Base-by-base conservation (phyloP, 1,284 basidiomycete species). In the Blastosporella zonata region DNA sequence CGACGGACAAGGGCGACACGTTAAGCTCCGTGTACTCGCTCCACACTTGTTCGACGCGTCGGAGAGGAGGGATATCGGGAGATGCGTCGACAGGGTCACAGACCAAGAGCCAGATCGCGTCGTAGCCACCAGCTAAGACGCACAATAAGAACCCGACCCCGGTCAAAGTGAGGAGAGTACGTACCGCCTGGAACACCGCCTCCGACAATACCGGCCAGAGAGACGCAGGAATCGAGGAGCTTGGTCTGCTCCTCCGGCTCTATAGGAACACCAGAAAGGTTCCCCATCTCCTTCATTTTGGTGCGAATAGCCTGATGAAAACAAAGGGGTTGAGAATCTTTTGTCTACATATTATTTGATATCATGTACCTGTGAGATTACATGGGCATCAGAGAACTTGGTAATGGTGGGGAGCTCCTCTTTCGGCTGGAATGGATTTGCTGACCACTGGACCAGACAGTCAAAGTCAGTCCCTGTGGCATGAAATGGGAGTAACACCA, bases 121-220 rank as follows among this genome's bases (percentile, higher is more conserved):
- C 97, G 66, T 91, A 99, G 1, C 97, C 97, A 3, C 97, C 97
- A 22, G 97, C 93, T 93, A 58, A 47, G 39, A n/a, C 25, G 15
- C 7, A 27, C 7, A 27, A 13, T 21, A 8, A 21, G 7, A 22
- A 18, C 9, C 15, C n/a, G 10, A 12, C 6, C 15, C 22, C n/a
- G 27, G 9, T 22, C 10, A 22, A 23, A 33, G 5, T 17, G 43
- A 37, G 27, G 21, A 54, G 43, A 22, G 29, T 20, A 65, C 82
- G 55, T 59, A 90, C 93, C 95, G 52, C 96, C 96, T 1, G 97
- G 97, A 3, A 99, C 96, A 25, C 96, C 96, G 31, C 94, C 95
- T 7, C 92, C 94, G 27, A 99, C 75, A 2, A 98, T 85, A 35
- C 96, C 97, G 1, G 85, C 79, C 50, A 87, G 77, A 4, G 79